A percentile compares a stretch with the other conserved stretches of the same genome.
These are phyloP conservation scores for Verticillium alfalfae DNA, from an alignment of 2,329 filamentous ascomycete species.

Conservation along the genomic window DNA sequence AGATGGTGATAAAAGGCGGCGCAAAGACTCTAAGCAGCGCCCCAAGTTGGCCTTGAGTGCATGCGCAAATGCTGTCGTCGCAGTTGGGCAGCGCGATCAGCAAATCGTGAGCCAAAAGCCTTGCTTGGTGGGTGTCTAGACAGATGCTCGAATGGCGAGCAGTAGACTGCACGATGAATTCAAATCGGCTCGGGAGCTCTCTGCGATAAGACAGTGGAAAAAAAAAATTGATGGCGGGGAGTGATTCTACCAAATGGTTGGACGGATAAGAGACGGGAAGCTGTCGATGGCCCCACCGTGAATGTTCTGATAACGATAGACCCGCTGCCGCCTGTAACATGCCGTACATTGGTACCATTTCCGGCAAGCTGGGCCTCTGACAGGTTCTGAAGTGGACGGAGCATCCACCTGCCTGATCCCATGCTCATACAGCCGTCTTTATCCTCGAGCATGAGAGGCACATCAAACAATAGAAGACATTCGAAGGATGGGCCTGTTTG, in stretches of 20 bases:
- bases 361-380: not conserved
- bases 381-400: too few species aligned
- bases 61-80: not conserved
- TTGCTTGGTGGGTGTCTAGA: not conserved
- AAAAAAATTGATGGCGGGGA: slow-evolving; percentile 9
- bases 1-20: not conserved
- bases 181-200: not conserved
- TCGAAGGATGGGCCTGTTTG: too few species aligned
- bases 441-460: too few species aligned
- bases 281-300: not conserved
- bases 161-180: not conserved
- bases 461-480: too few species aligned
- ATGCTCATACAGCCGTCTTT: too few species aligned
- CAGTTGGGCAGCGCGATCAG: not conserved
- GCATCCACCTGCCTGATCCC: too few species aligned
- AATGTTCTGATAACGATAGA: too few species aligned
- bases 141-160: not conserved
- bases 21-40: not conserved
- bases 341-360: not conserved
- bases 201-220: slow-evolving; percentile 1
- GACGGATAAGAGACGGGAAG: not conserved
- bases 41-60: not conserved
- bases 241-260: not conserved
- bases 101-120: not conserved
- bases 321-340: too few species aligned